Conservation (phyloP, 2,329 filamentous ascomycete species). For the Blumeriella jaapii region DNA sequence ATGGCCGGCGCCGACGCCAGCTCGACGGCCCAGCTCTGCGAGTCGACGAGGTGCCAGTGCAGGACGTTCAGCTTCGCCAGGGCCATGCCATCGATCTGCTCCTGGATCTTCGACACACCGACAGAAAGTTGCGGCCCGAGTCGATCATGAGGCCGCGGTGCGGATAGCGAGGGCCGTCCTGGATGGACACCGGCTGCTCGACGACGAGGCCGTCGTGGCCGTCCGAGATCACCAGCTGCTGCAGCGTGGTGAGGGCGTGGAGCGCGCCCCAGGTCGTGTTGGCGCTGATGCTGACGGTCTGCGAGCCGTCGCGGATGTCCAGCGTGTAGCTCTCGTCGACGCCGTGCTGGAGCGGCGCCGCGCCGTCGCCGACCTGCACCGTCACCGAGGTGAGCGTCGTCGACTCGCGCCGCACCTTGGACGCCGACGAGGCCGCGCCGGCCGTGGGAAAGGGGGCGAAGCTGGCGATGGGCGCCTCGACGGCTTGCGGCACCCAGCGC, state of each 20-base stretch:
- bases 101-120: conserved; percentile 56
- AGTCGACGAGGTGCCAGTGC: conserved; percentile 69
- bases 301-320: conserved; percentile 37
- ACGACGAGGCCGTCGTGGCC: conserved; percentile 43
- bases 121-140: conserved; percentile 59
- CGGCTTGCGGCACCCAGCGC: conserved; percentile 42
- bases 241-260: conserved; percentile 60
- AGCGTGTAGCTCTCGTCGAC: conserved; percentile 71
- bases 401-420: conserved; percentile 26
- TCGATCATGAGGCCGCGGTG: conserved; percentile 74
- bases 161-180: conserved; percentile 57
- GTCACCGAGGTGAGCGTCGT: conserved; percentile 32
- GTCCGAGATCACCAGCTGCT: conserved; percentile 67
- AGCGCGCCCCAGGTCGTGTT: conserved; percentile 57
- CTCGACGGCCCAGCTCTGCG: conserved; percentile 74
- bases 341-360: conserved; percentile 40
- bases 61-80: conserved; percentile 75
- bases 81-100: conserved; percentile 62
- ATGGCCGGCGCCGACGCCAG: conserved; percentile 62
- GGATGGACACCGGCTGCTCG: conserved; percentile 58
- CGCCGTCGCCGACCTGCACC: conserved; percentile 33
- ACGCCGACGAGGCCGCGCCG: conserved; percentile 27
- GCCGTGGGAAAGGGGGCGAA: conserved; percentile 40
- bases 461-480: conserved; percentile 37
- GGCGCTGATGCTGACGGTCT: conserved; percentile 40